Base-by-base conservation (phyloP, 1,284 basidiomycete species). In the Ustilago sp. region DNA sequence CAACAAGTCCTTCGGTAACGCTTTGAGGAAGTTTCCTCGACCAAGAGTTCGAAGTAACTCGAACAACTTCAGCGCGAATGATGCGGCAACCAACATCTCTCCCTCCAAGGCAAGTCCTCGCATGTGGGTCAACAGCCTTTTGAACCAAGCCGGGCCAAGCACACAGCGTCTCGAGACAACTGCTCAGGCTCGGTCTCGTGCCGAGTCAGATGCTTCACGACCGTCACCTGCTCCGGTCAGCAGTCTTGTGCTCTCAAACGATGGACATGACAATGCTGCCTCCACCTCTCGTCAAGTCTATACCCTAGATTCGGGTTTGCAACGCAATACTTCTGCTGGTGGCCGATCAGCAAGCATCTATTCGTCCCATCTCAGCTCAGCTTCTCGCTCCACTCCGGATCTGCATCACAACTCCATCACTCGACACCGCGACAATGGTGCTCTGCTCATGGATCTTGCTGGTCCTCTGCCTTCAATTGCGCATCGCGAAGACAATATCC, bases 121-220 rank as follows among this genome's bases (percentile, higher is more conserved):
- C 48, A 79, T 69, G 31, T 77, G 74, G 77, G 69, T 77, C 66
- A 73, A 62, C 45, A 74, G 61, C 41, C 61, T 79, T 13, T 54
- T 77, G 17, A 57, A 48, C 13, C 60, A 70, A 17, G 64, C 59
- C 17, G 63, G 43, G 12, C 57, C 65, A 19, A 64, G 58, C 57
- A 47, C 64, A 5, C 38, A 68, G 28, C 64, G 68, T 5, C 68
- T 77, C 28, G 75, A 77, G 41, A 77, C 75, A 7, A 28, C 71
- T 4, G 63, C 67, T 19, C 64, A 77, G 45, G 75, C 75, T 38
- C 55, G 55, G 2, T 19, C 51, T 50, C 63, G 75, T 23, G 68
- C 68, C 3, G 34, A 59, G 6, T 66, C 62, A 11, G 67, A 73
- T 53, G 61, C 60, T 4, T 59, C 65, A 11, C 48, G 55, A 13